Evolutionary conservation across 306 rosid species (phyloP).

Genomic region (Fragaria vesca): DNA sequence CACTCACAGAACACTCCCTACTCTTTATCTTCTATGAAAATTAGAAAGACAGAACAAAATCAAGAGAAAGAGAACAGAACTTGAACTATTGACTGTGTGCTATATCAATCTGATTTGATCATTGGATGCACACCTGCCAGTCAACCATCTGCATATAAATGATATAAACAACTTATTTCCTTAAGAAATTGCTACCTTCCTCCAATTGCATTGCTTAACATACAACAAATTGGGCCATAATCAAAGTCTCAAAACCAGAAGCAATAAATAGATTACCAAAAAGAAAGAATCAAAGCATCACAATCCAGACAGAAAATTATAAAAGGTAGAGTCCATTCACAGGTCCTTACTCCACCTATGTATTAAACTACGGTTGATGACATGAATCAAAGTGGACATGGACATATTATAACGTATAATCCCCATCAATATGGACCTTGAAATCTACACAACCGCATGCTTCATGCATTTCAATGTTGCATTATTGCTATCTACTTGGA

Average conservation of each 20-base stretch:
- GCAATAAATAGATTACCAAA: background rate
- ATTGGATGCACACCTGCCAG: background rate
- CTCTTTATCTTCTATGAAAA: background rate
- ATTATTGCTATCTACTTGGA: background rate
- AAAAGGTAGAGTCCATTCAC: background rate
- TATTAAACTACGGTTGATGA: background rate
- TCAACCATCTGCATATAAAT: background rate
- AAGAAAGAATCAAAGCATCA: background rate
- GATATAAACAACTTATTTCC: background rate
- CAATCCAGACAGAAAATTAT: background rate
- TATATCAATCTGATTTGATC: background rate
- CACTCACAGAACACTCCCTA: background rate
- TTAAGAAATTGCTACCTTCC: no score
- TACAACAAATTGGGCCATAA: background rate
- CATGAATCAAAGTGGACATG: background rate
- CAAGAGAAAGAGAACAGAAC: background rate
- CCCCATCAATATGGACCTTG: background rate
- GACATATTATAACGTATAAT: background rate
- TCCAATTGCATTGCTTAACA: background rate
- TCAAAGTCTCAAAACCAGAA: no score
- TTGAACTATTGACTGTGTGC: background rate
- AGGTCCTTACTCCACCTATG: background rate
- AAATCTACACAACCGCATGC: background rate
- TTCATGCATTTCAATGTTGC: background rate
- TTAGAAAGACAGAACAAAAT: background rate